Percentiles rank a stretch among this genome's conserved stretches.
Conservation (phyloP, 495 filamentous ascomycete genomes). For the Talaromyces borbonicus region DNA sequence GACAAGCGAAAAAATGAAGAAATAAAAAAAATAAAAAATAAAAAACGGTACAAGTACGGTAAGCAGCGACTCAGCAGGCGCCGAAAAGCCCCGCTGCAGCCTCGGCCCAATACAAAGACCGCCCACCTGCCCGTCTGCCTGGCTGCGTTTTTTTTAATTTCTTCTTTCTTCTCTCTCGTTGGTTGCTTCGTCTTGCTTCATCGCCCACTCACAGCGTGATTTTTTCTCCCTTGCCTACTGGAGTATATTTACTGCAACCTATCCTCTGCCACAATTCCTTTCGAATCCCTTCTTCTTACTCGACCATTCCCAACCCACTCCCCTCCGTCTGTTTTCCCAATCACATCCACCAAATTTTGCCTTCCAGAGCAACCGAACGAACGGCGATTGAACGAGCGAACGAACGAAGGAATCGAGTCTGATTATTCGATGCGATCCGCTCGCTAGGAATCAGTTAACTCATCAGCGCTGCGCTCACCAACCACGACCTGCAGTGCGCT, state of each 20-base stretch:
- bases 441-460: background rate
- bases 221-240: background rate
- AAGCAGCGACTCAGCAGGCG: background rate
- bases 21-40: constrained; percentile 2
- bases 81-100: background rate
- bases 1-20: too few relatives aligned
- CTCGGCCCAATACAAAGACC: constrained; percentile 35
- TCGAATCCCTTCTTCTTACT: too few relatives aligned
- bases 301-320: too few relatives aligned
- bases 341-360: too few relatives aligned
- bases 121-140: too few relatives aligned
- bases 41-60: constrained; percentile 1
- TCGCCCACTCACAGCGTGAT: background rate
- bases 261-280: background rate
- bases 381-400: too few relatives aligned
- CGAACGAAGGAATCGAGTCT: too few relatives aligned
- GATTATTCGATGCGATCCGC: too few relatives aligned
- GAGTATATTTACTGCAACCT: background rate
- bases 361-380: too few relatives aligned
- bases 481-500: constrained; percentile 1
- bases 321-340: too few relatives aligned
- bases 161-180: constrained; percentile 5
- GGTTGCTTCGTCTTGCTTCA: background rate
- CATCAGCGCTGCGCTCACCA: too few relatives aligned
- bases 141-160: constrained; percentile 10